A percentile compares a stretch with the other conserved stretches of the same genome.
These are phyloP conservation scores for Silene noctiflora DNA, from an alignment of 179 eudicot genomes.

Conservation along the genomic window DNA sequence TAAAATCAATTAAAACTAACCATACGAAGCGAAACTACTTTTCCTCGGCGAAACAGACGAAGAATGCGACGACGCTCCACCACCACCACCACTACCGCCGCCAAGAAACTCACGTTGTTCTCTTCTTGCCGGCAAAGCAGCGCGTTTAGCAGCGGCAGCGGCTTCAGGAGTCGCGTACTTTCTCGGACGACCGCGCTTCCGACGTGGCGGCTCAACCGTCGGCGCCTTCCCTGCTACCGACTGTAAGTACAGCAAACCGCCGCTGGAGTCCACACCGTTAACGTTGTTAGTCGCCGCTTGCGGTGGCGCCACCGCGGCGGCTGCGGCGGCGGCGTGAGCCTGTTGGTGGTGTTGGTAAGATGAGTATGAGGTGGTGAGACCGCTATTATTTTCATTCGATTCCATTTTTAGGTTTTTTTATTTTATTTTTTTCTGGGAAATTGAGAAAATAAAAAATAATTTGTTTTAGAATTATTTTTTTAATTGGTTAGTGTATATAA, in stretches of 20 bases:
- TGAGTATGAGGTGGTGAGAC: constrained; percentile 40
- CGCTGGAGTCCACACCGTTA: constrained; percentile 35
- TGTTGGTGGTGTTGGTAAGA: constrained; percentile 17
- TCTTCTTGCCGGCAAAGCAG: constrained; percentile 32
- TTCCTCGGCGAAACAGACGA: constrained; percentile 46
- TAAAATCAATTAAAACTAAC: constrained; percentile 20
- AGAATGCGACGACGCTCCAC: constrained; percentile 23
- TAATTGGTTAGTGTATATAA: too few species aligned
- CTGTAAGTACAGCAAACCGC: constrained; percentile 37
- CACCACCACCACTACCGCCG: constrained; percentile 16
- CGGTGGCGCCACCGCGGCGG: constrained; percentile 8
- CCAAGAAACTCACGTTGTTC: constrained; percentile 23
- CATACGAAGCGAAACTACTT: constrained; percentile 36
- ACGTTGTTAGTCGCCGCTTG: constrained; percentile 14
- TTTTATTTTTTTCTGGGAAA: neutral
- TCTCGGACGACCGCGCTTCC: constrained; percentile 70
- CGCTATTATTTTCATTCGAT: constrained; percentile 44
- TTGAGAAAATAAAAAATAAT: too few species aligned
- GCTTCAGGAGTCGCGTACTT: constrained; percentile 70
- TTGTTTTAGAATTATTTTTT: too few species aligned
- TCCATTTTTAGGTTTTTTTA: constrained; percentile 33
- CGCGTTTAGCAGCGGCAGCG: constrained; percentile 62
- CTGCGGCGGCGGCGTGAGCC: too few species aligned
- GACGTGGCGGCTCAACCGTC: constrained; percentile 40
- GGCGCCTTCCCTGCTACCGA: constrained; percentile 48